Conservation (phyloP, 352 stramenopile species). For the Phytopythium ostracodes region DNA sequence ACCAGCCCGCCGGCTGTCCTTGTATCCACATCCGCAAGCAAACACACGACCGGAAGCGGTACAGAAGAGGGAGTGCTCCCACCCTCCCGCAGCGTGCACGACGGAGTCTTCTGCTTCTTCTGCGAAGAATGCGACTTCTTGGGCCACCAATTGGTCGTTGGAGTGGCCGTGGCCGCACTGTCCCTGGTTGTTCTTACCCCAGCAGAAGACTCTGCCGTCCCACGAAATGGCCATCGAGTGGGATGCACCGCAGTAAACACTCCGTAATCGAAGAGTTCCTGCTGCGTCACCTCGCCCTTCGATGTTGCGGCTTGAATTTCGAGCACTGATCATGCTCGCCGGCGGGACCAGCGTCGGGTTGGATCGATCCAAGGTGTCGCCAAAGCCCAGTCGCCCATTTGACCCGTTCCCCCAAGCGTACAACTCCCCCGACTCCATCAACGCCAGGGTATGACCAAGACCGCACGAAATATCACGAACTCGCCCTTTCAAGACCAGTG, state of each 20-base stretch:
- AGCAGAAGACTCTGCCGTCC: conserved; percentile 52
- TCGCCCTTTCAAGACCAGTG: conserved; percentile 49
- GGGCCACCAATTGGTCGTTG: conserved; percentile 58
- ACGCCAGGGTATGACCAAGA: conserved; percentile 58
- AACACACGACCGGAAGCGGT: conserved; percentile 60
- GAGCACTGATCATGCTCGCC: neutral
- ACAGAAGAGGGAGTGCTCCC: conserved; percentile 82
- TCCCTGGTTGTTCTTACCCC: conserved; percentile 87
- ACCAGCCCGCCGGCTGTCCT: conserved; percentile 72
- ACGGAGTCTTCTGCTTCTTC: conserved; percentile 45
- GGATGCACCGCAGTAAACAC: conserved; percentile 70
- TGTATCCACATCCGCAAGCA: conserved; percentile 78
- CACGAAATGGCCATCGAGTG: conserved; percentile 66
- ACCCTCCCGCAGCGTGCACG: conserved; percentile 57
- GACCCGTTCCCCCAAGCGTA: conserved; percentile 85
- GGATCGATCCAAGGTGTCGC: conserved; percentile 70
- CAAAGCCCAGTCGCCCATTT: conserved; percentile 76
- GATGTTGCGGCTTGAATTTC: neutral
- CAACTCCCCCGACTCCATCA: conserved; percentile 60
- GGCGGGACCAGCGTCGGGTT: conserved; percentile 34
- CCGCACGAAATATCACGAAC: conserved; percentile 59
- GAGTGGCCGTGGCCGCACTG: conserved; percentile 79
- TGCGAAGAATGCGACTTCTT: conserved; percentile 52
- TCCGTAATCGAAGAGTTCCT: conserved; percentile 17
- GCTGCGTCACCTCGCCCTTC: neutral